Evolutionary conservation across 129 eudicot genomes (phyloP).

Genomic region (Arctium minus): DNA sequence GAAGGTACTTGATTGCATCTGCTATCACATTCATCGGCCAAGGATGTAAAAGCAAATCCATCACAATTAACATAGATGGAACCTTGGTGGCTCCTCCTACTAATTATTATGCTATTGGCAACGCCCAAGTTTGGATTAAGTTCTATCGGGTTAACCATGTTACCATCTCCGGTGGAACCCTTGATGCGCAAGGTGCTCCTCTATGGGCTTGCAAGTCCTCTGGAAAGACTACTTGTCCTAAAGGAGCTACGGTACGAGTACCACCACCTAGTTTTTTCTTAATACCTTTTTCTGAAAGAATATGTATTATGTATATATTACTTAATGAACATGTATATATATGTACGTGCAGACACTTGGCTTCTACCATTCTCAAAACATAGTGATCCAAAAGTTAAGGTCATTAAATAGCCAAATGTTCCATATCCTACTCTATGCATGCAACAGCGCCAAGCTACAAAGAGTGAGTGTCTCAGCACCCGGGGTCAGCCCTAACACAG

Average conservation of each 20-base stretch:
- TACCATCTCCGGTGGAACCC: conserved; percentile 52
- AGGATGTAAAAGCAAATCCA: conserved; percentile 19
- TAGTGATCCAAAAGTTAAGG: conserved; percentile 31
- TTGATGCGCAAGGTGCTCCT: conserved; percentile 47
- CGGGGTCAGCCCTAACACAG: conserved; percentile 54
- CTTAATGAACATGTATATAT: background rate
- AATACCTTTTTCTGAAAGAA: no score
- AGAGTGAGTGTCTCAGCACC: conserved; percentile 37
- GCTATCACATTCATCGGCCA: conserved; percentile 24
- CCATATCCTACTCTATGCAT: conserved; percentile 43
- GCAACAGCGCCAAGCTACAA: conserved; percentile 42
- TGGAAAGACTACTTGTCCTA: conserved; percentile 46
- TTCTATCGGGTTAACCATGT: conserved; percentile 48
- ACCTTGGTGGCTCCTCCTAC: conserved; percentile 26
- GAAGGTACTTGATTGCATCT: conserved; percentile 23
- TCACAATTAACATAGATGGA: conserved; percentile 22
- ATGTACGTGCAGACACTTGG: conserved; percentile 33
- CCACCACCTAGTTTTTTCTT: background rate
- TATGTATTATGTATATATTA: no score
- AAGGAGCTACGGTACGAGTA: conserved; percentile 51
- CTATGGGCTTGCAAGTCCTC: conserved; percentile 61
- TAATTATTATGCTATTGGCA: conserved; percentile 26
- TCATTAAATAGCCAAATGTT: conserved; percentile 59
- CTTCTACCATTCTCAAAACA: conserved; percentile 39
- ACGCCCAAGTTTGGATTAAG: conserved; percentile 38